Evolutionary conservation across 345 rosid genomes (phyloP).

Genomic region (Capsella bursapastoris): DNA sequence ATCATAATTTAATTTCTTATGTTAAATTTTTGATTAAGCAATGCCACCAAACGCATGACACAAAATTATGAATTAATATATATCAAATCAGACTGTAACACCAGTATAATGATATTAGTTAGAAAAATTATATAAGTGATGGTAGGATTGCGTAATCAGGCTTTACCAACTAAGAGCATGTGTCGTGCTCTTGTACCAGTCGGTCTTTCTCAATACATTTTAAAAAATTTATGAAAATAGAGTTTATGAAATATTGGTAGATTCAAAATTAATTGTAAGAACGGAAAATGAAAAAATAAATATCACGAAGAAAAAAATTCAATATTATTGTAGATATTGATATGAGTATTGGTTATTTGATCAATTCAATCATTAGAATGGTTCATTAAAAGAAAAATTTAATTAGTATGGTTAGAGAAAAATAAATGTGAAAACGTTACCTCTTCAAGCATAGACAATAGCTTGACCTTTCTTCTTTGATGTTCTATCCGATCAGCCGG

Average conservation of each 20-base stretch:
- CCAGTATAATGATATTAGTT: conserved; percentile 39
- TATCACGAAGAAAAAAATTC: conserved; percentile 2
- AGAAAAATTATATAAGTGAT: conserved; percentile 31
- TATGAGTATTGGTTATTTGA: conserved; percentile 5
- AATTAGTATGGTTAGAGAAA: conserved; percentile 31
- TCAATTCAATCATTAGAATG: conserved; percentile 17
- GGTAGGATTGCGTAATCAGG: conserved; percentile 47
- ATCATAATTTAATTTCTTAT: conserved; percentile 29
- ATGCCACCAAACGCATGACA: conserved; percentile 46
- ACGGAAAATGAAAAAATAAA: background rate
- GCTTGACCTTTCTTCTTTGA: conserved; percentile 91
- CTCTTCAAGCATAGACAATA: conserved; percentile 95
- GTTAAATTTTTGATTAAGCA: conserved; percentile 40
- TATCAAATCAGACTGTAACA: conserved; percentile 29
- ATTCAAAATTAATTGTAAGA: background rate
- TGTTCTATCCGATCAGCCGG: conserved; percentile 86
- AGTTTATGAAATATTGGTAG: conserved; percentile 14
- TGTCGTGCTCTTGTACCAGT: conserved; percentile 59
- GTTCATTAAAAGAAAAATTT: conserved; percentile 15
- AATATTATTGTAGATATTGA: background rate
- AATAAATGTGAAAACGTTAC: conserved; percentile 48
- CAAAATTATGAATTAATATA: conserved; percentile 27
- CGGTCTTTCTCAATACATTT: conserved; percentile 49
- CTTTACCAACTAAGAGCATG: conserved; percentile 66
- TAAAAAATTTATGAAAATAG: background rate